Conservation (phyloP, 257 asterid species). For the Perilla frutescens region DNA sequence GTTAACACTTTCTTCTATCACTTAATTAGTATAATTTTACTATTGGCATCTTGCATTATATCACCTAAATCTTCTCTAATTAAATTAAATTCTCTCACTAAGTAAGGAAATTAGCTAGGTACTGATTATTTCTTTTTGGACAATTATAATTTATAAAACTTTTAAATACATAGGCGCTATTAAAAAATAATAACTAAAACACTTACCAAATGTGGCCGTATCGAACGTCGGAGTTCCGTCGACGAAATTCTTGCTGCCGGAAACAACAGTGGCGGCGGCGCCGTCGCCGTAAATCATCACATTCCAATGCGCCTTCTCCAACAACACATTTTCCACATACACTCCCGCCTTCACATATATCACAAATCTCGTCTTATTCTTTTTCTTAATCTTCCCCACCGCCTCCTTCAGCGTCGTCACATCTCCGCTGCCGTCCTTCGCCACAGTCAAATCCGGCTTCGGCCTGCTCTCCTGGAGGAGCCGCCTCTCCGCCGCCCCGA, state of each 20-base stretch:
- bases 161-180: too few relatives aligned
- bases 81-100: too few relatives aligned
- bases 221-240: conserved; percentile 65
- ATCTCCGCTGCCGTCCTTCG: conserved; percentile 63
- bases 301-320: conserved; percentile 70
- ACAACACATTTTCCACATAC: conserved; percentile 60
- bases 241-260: conserved; percentile 54
- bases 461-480: conserved; percentile 50
- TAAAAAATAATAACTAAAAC: neutral
- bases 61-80: neutral
- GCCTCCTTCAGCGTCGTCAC: conserved; percentile 55
- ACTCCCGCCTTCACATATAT: conserved; percentile 64
- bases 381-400: conserved; percentile 60
- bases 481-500: conserved; percentile 56
- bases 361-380: conserved; percentile 53
- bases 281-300: conserved; percentile 89
- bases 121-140: too few relatives aligned
- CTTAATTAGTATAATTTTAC: too few relatives aligned
- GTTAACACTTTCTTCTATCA: neutral
- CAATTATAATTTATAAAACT: too few relatives aligned
- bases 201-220: conserved; percentile 80
- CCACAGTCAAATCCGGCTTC: conserved; percentile 66
- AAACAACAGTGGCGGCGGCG: conserved; percentile 47
- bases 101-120: too few relatives aligned
- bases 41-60: too few relatives aligned